Evolutionary conservation across 1,284 basidiomycete genomes (phyloP).

Genomic region (Tilletia caries): DNA sequence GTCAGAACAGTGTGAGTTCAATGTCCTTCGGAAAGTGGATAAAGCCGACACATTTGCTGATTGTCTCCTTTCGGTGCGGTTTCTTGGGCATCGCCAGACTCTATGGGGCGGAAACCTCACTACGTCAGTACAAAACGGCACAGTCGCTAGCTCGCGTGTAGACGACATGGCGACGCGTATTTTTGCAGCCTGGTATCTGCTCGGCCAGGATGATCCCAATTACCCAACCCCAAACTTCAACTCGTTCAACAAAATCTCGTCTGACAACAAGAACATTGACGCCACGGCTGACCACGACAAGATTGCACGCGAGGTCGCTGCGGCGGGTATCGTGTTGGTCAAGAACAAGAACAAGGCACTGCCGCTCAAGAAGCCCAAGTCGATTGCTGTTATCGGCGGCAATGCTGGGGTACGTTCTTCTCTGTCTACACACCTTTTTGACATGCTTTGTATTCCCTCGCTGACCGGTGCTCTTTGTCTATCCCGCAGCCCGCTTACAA

Average conservation of each 20-base stretch:
- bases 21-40: neutral
- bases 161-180: slow-evolving; percentile 56
- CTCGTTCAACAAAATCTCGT: slow-evolving; percentile 11
- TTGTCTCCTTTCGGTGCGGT: neutral
- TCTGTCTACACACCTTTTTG: no score
- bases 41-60: neutral
- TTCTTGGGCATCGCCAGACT: neutral
- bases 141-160: slow-evolving; percentile 63
- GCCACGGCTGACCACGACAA: slow-evolving; percentile 72
- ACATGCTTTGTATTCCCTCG: no score
- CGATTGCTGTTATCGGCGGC: slow-evolving; percentile 59
- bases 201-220: slow-evolving; percentile 21
- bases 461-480: neutral
- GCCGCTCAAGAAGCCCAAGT: slow-evolving; percentile 62
- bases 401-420: slow-evolving; percentile 61
- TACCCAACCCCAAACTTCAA: slow-evolving; percentile 40
- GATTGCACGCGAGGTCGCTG: slow-evolving; percentile 69
- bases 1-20: neutral
- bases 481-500: slow-evolving; percentile 58
- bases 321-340: slow-evolving; percentile 68
- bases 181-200: slow-evolving; percentile 49
- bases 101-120: slow-evolving; percentile 61
- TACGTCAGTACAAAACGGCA: slow-evolving; percentile 66
- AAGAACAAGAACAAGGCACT: slow-evolving; percentile 66
- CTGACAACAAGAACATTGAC: slow-evolving; percentile 63